Base-by-base conservation (phyloP, 2,329 filamentous ascomycete species). In the Stachybotrys chlorohalonatus region DNA sequence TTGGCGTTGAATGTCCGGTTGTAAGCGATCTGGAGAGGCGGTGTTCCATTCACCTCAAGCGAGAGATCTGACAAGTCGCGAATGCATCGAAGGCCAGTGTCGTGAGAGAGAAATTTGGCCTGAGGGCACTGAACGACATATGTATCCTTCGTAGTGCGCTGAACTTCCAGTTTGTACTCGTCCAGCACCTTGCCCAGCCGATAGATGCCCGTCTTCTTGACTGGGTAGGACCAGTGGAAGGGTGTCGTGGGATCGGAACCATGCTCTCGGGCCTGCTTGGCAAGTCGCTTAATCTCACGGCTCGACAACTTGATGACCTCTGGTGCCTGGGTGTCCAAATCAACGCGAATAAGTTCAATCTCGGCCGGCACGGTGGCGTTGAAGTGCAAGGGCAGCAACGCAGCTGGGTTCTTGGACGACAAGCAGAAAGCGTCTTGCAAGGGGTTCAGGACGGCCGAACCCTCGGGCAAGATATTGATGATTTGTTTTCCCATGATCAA, bases 401-500 rank as follows among this genome's bases (percentile, higher is more conserved):
- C 81, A 8, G 80, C 77, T 56, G 79, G 83, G 24, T 81, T 75
- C 48, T 79, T 78, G 58, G 77, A 75, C 55, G 86, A 86, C 51
- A 99, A 73, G 70, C 94, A 99, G 70, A 94, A 94, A 0, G 91
- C 81, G n/a, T 79, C 74, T 55, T 83, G 80, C 50, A 91, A 82
- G 0, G 91, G 90, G 65, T 99, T 99, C 58, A 99, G 77, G 51
- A 91, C 79, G 13, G 92, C 94, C 51, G 92, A 94, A 76, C 95
- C 95, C 76, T 99, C 94, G 2, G 94, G 94, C 54, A 99, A 77
- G 65, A 99, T 96, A 68, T 99, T 94, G 71, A 99, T 93, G 63
- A 96, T 95, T 73, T 97, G 92, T 69, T 91, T 94, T 66, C 94
- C 94, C 73, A 96, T 81, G 59, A 99, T 97, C 65, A 97, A 80